A percentile compares a stretch with the other conserved stretches of the same genome.
These are phyloP conservation scores for Clonostachys sp. DNA, from an alignment of 2,329 filamentous ascomycete genomes.

Conservation along the genomic window DNA sequence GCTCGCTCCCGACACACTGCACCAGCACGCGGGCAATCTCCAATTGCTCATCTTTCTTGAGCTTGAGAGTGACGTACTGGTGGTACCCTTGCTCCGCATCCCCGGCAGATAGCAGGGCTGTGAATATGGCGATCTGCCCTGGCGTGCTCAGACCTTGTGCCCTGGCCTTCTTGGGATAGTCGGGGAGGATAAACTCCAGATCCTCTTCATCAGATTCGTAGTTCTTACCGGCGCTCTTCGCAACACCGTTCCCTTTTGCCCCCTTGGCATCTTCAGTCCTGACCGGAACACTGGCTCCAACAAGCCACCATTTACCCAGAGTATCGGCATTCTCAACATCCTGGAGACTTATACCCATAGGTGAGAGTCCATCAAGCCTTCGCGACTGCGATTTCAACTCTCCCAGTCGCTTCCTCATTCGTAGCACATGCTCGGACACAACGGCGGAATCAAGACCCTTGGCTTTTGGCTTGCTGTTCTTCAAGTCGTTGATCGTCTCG, in stretches of 20 bases:
- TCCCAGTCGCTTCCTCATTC: slow-evolving; percentile 85
- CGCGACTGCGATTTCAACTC: slow-evolving; percentile 58
- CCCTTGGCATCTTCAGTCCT: slow-evolving; percentile 8
- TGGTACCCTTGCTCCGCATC: slow-evolving; percentile 81
- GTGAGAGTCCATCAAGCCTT: slow-evolving; percentile 69
- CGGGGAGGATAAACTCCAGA: slow-evolving; percentile 49
- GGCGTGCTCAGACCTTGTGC: slow-evolving; percentile 85
- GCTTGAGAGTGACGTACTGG: slow-evolving; percentile 72
- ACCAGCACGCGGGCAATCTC: slow-evolving; percentile 86
- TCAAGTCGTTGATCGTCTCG: slow-evolving; percentile 89
- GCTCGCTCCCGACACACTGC: slow-evolving; percentile 80
- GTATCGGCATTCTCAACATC: slow-evolving; percentile 83
- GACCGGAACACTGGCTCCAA: slow-evolving; percentile 83
- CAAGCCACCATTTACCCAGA: slow-evolving; percentile 96
- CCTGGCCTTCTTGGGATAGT: slow-evolving; percentile 68
- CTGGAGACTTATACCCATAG: slow-evolving; percentile 73
- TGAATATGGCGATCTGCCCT: slow-evolving; percentile 85
- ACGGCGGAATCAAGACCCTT: slow-evolving; percentile 66
- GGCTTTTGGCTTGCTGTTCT: slow-evolving; percentile 87
- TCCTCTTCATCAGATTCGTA: slow-evolving; percentile 36
- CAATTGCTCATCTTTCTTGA: slow-evolving; percentile 81
- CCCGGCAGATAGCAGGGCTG: slow-evolving; percentile 79
- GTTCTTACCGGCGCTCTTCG: slow-evolving; percentile 5
- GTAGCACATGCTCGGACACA: slow-evolving; percentile 74
- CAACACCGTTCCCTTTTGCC: background rate